A percentile compares a stretch with the other conserved stretches of the same genome.
These are phyloP conservation scores for Sophora flavescens DNA, from an alignment of 306 rosid genomes.

Conservation along the genomic window DNA sequence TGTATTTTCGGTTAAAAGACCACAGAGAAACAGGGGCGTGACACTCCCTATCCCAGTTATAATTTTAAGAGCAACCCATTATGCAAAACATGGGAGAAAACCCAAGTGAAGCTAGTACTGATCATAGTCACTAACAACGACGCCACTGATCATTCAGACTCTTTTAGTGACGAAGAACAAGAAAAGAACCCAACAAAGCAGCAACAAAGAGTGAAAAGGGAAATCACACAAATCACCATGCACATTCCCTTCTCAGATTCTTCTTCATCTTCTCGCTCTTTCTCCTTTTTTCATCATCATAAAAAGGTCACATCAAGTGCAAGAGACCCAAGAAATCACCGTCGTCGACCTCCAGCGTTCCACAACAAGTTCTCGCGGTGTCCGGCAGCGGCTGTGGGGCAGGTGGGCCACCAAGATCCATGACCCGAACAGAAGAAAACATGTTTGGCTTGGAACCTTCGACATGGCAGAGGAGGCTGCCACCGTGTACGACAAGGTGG, in stretches of 20 bases:
- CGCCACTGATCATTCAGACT: conserved; percentile 80
- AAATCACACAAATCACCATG: conserved; percentile 59
- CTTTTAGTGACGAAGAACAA: conserved; percentile 68
- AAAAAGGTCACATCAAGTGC: not conserved
- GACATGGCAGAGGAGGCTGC: conserved; percentile 93
- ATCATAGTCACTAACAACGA: conserved; percentile 80
- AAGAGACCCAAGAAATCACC: conserved; percentile 38
- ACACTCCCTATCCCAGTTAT: too few relatives aligned
- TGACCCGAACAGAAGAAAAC: conserved; percentile 71
- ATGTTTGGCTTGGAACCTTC: conserved; percentile 92
- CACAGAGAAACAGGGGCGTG: too few relatives aligned
- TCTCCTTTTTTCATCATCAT: not conserved
- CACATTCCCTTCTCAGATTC: conserved; percentile 33
- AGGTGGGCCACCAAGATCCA: conserved; percentile 96
- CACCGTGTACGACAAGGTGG: conserved; percentile 75
- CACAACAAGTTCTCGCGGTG: conserved; percentile 69
- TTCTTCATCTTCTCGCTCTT: not conserved
- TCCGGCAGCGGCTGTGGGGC: conserved; percentile 90
- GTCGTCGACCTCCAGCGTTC: conserved; percentile 12
- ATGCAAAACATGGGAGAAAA: conserved; percentile 38
- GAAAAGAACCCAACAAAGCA: not conserved
- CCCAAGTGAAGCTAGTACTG: conserved; percentile 59
- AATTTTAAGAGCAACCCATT: conserved; percentile 41
- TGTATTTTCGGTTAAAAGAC: too few relatives aligned
- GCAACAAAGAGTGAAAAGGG: conserved; percentile 43